Evolutionary conservation across 208 protist genomes (phyloP), one percentile per base, ranked within the genome.

Genomic region (Acanthamoeba royreba): DNA sequence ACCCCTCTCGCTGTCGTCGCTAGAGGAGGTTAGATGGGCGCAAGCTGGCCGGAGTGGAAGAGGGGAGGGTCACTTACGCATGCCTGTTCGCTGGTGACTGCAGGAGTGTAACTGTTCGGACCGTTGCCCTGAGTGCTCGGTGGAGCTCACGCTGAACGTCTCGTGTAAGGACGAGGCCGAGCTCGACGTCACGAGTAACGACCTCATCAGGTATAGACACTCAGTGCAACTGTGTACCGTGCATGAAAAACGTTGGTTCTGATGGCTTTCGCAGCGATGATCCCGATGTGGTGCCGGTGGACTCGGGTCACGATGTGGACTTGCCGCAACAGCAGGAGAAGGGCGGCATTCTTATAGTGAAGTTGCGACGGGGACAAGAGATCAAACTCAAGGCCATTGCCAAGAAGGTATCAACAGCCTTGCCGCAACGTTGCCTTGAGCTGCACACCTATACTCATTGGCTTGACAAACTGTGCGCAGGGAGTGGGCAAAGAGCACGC

Each of bases 401-500:
- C 33, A 95, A 96, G 66, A 97, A 98, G 93, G 55, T 66, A 4
- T 28, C 11, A 5, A n/a, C n/a, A n/a, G n/a, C n/a, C n/a, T n/a
- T n/a, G n/a, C n/a, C n/a, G n/a, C n/a, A n/a, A n/a, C n/a, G n/a
- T n/a, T 85, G 72, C 22, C 45, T 15, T 5, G 4, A 85, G 9
- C 9, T 5, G 55, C 55, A 28, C 8, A 15, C 15, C 0, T 5
- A 25, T 0, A 77, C 9, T 52, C 66, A 3, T 22, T 81, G 38
- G n/a, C n/a, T 28, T 81, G 31, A 81, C 43, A 15, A 22, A 98
- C 77, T 98, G 97, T n/a, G 96, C 99, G 19, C 99, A 99, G 94
- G 99, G 99, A 25, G 97, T 99, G 81, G 99, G 99, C 66, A 97
- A 97, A 55, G 97, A 97, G 28, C 99, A 99, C 96, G 98, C 99